A percentile compares a stretch with the other conserved stretches of the same genome.
Conservation (phyloP, 805 yeast genomes). For the Saccharomyces cerevisiae region DNA sequence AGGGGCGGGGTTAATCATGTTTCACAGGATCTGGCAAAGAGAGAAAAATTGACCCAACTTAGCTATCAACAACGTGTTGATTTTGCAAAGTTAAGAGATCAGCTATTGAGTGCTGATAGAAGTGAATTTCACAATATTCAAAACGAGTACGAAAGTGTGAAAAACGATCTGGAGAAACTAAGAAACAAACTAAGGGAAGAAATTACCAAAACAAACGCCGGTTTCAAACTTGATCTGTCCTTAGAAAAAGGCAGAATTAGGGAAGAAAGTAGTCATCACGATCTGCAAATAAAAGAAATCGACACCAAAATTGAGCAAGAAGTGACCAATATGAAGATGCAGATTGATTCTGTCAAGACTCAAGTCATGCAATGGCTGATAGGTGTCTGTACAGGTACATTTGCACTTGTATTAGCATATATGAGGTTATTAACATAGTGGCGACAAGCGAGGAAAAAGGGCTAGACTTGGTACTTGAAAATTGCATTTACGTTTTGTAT, state of each 20-base stretch:
- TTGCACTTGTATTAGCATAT: conserved; percentile 88
- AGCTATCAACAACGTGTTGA: conserved; percentile 95
- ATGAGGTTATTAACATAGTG: conserved; percentile 62
- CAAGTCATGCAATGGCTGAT: conserved; percentile 98
- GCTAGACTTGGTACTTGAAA: background rate
- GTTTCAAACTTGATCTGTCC: conserved; percentile 82
- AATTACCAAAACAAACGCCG: conserved; percentile 80
- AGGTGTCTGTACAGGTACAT: conserved; percentile 97
- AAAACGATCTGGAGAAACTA: conserved; percentile 77
- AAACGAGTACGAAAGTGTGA: conserved; percentile 78
- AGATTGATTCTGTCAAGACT: conserved; percentile 88
- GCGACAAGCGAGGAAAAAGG: background rate
- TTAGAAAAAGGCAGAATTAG: conserved; percentile 92
- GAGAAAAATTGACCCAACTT: conserved; percentile 72
- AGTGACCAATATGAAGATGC: conserved; percentile 87
- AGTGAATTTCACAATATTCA: conserved; percentile 74
- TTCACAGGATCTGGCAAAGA: conserved; percentile 71
- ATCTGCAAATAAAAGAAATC: conserved; percentile 87
- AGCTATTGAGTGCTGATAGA: conserved; percentile 78
- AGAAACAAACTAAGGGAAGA: conserved; percentile 83
- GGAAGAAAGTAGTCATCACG: conserved; percentile 89
- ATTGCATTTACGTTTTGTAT: background rate
- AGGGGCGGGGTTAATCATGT: conserved; percentile 73
- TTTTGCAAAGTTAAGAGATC: conserved; percentile 89
- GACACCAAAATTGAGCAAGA: conserved; percentile 94